Percentiles rank a stretch among this genome's conserved stretches.
Conservation (phyloP, 176 grass and related monocot species). For the Paspalum vaginatum region DNA sequence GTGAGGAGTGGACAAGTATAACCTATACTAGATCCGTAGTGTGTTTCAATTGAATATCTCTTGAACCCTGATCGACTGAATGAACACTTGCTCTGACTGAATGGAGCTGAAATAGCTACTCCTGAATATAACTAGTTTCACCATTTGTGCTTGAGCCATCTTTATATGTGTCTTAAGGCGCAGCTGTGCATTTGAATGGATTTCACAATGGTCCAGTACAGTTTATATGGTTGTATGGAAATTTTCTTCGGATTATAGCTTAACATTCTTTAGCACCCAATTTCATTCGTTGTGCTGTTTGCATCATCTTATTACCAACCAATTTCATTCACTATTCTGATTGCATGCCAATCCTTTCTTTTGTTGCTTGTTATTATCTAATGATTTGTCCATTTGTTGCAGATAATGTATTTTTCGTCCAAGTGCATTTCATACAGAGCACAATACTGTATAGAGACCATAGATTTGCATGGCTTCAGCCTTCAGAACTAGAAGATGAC, state of each 20-base stretch:
- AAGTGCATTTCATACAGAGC: not conserved
- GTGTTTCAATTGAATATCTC: not conserved
- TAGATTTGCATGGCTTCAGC: constrained; percentile 14
- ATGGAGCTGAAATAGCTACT: not conserved
- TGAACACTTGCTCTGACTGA: not conserved
- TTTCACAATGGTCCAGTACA: no score
- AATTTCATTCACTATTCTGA: constrained; percentile 2
- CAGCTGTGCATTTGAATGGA: not conserved
- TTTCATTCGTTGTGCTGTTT: constrained; percentile 17
- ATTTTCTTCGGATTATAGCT: not conserved
- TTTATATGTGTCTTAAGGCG: not conserved
- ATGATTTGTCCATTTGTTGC: not conserved
- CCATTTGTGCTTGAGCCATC: not conserved
- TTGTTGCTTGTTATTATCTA: not conserved
- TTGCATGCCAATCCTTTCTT: not conserved
- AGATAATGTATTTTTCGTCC: not conserved
- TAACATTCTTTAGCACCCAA: not conserved
- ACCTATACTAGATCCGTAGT: not conserved
- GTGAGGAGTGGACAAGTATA: not conserved
- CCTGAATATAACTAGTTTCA: not conserved
- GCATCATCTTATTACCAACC: not conserved
- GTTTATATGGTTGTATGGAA: not conserved
- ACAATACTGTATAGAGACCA: constrained; percentile 16
- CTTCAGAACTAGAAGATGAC: not conserved
- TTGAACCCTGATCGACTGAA: not conserved